These are phyloP conservation scores for Umbelopsis isabellina DNA, from an alignment of 192 early-diverging fungal genomes.

Conservation along the genomic window DNA sequence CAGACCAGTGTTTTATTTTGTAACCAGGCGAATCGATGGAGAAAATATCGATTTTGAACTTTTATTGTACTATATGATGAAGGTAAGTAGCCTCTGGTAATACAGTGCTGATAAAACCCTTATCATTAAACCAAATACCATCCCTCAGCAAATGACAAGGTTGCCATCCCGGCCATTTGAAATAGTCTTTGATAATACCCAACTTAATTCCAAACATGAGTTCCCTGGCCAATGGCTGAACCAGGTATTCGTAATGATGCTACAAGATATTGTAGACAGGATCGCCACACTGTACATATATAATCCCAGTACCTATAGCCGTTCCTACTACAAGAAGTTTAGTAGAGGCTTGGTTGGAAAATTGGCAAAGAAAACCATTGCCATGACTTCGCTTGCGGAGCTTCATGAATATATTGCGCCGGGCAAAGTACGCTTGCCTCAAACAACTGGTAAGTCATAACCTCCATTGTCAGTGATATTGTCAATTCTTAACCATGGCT, in stretches of 20 bases:
- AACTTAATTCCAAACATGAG: slow-evolving; percentile 68
- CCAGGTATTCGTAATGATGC: slow-evolving; percentile 60
- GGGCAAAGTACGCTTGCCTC: slow-evolving; percentile 66
- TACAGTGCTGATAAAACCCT: background rate
- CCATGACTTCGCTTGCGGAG: slow-evolving; percentile 58
- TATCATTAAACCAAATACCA: background rate
- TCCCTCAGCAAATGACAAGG: slow-evolving; percentile 51
- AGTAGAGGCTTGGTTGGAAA: slow-evolving; percentile 29
- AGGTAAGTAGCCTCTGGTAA: slow-evolving; percentile 39
- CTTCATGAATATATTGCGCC: slow-evolving; percentile 64
- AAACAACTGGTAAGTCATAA: slow-evolving; percentile 55
- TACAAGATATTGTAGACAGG: slow-evolving; percentile 52
- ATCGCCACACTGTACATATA: slow-evolving; percentile 64
- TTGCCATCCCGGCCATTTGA: slow-evolving; percentile 60
- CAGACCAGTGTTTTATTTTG: slow-evolving; percentile 83
- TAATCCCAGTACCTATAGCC: slow-evolving; percentile 67
- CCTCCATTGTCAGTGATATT: slow-evolving; percentile 53
- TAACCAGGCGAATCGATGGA: slow-evolving; percentile 68
- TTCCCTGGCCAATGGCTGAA: slow-evolving; percentile 61
- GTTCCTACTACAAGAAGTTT: slow-evolving; percentile 51
- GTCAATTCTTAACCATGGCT: background rate
- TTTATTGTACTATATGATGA: slow-evolving; percentile 72
- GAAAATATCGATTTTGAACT: slow-evolving; percentile 84
- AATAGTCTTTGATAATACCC: slow-evolving; percentile 69
- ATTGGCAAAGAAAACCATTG: slow-evolving; percentile 55